Conservation (phyloP, 176 grass and related monocot species). For the Alopecurus myosuroides region DNA sequence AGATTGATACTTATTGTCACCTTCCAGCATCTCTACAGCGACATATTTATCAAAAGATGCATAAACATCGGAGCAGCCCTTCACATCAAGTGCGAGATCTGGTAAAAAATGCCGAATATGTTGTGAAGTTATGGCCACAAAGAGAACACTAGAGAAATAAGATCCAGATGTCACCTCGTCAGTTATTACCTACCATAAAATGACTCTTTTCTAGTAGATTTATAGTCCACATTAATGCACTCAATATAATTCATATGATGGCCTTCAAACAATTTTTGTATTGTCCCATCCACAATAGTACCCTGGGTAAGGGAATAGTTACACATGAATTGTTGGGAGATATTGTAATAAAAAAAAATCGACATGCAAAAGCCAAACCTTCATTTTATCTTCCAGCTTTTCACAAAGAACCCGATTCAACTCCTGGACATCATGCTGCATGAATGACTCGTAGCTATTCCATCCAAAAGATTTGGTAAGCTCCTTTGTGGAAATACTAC, state of each 20-base stretch:
- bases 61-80: conserved; percentile 76
- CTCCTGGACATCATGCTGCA: conserved; percentile 91
- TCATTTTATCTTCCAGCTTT: conserved; percentile 86
- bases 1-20: conserved; percentile 81
- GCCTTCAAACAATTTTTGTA: conserved; percentile 75
- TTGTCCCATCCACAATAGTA: conserved; percentile 67
- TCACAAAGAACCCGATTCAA: conserved; percentile 80
- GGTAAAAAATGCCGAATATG: background rate
- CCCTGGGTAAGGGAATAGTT: conserved; percentile 38
- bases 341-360: background rate
- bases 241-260: conserved; percentile 93
- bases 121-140: background rate
- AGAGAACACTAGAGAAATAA: background rate
- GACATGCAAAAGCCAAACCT: conserved; percentile 45
- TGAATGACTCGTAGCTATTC: conserved; percentile 74
- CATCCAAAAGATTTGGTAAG: conserved; percentile 89
- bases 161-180: background rate
- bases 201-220: conserved; percentile 76
- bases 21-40: conserved; percentile 62
- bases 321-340: background rate
- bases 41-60: conserved; percentile 90
- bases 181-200: conserved; percentile 68
- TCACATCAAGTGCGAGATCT: conserved; percentile 80
- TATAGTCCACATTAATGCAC: conserved; percentile 70
- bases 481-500: conserved; percentile 75